Percentiles rank a stretch among this genome's conserved stretches.
These are phyloP conservation scores for Calocybe cyanea DNA, from an alignment of 768 basidiomycete species.

Conservation along the genomic window DNA sequence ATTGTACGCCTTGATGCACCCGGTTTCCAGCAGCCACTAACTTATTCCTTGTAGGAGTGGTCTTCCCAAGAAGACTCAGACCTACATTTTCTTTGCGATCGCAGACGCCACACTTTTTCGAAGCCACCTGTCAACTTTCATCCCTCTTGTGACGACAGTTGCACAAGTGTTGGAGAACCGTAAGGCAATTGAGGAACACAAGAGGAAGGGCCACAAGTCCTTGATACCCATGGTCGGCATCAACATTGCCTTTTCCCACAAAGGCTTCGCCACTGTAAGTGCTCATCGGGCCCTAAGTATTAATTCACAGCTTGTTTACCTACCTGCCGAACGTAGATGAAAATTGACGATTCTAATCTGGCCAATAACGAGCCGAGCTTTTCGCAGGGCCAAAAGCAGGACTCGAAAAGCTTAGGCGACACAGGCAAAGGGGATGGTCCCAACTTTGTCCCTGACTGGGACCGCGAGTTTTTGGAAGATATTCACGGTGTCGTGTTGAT, in stretches of 20 bases:
- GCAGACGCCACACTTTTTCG: conserved; percentile 40
- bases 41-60: conserved; percentile 34
- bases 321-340: conserved; percentile 26
- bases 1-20: conserved; percentile 28
- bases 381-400: conserved; percentile 34
- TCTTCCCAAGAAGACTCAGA: conserved; percentile 51
- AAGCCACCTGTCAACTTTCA: conserved; percentile 32
- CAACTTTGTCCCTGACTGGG: conserved; percentile 43
- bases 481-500: conserved; percentile 52
- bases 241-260: conserved; percentile 53
- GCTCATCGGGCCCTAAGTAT: background rate
- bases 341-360: conserved; percentile 36
- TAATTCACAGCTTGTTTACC: background rate
- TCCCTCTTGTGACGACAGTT: conserved; percentile 44
- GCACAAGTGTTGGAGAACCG: conserved; percentile 39
- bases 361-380: conserved; percentile 30
- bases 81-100: conserved; percentile 52
- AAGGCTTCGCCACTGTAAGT: conserved; percentile 38
- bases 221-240: conserved; percentile 39
- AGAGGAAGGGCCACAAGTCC: conserved; percentile 28
- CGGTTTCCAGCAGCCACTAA: background rate
- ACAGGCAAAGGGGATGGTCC: conserved; percentile 20
- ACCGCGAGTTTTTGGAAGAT: conserved; percentile 37
- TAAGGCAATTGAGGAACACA: conserved; percentile 35
- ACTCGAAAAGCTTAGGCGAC: conserved; percentile 37